A percentile compares a stretch with the other conserved stretches of the same genome.
Evolutionary conservation across 1,139 yeast species (phyloP).

Genomic region (Blastobotrys elegans): DNA sequence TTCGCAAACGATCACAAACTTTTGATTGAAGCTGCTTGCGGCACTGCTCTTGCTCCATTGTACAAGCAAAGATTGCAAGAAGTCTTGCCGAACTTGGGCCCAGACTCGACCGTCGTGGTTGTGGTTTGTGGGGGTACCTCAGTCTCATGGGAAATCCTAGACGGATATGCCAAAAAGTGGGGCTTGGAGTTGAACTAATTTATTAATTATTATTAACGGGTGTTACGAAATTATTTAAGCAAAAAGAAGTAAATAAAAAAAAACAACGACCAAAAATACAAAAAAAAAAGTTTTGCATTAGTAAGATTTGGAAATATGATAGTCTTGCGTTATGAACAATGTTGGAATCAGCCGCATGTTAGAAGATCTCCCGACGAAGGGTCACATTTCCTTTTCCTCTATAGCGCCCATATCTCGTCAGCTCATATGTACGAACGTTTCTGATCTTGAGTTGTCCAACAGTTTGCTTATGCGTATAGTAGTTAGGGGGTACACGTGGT

Average conservation of each 20-base stretch:
- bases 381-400: no score
- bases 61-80: conserved; percentile 33
- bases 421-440: no score
- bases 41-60: conserved; percentile 57
- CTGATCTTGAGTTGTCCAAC: no score
- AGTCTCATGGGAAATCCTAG: conserved; percentile 28
- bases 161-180: conserved; percentile 24
- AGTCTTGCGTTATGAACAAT: no score
- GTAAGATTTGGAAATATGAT: no score
- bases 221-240: not conserved
- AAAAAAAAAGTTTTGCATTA: not conserved
- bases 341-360: no score
- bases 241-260: not conserved
- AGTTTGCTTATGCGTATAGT: no score
- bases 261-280: not conserved
- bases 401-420: no score
- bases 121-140: conserved; percentile 35
- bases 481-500: no score
- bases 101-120: conserved; percentile 29
- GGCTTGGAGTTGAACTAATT: conserved; percentile 12
- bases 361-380: no score
- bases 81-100: conserved; percentile 25
- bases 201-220: not conserved
- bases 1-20: conserved; percentile 49
- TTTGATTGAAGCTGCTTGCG: conserved; percentile 71